Evolutionary conservation across 257 asterid genomes (phyloP).

Genomic region (Dorcoceras hygrometricum): DNA sequence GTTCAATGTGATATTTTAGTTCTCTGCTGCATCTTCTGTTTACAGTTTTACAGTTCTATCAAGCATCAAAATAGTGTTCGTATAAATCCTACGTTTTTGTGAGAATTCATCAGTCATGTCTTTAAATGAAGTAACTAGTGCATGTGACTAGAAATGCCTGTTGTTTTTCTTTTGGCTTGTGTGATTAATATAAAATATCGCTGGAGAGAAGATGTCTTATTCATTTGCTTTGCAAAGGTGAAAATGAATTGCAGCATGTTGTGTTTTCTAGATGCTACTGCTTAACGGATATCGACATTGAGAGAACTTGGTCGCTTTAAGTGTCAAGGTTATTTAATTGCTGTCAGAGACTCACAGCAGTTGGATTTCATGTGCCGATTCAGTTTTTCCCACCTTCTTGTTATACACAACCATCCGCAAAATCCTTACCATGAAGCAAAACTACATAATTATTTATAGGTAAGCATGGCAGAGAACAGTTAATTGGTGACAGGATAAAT

Average conservation of each 20-base stretch:
- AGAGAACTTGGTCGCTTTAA: background rate
- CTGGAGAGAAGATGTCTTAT: background rate
- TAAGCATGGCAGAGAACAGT: background rate
- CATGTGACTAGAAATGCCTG: background rate
- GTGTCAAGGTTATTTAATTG: background rate
- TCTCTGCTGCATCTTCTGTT: background rate
- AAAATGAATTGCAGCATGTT: background rate
- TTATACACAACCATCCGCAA: background rate
- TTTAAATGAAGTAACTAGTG: background rate
- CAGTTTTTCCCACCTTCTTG: background rate
- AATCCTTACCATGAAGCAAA: background rate
- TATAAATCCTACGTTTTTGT: background rate
- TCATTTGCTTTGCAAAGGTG: background rate
- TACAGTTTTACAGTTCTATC: background rate
- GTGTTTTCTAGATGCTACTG: background rate
- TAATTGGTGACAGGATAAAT: background rate
- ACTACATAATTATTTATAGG: background rate
- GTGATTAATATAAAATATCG: background rate
- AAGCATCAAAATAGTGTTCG: background rate
- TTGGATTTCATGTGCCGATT: background rate
- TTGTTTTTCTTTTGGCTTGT: background rate
- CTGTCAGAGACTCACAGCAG: background rate
- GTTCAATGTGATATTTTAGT: constrained; percentile 7
- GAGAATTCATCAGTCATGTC: background rate
- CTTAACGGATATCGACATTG: background rate